These are phyloP conservation scores for Phytopythium kandeliae DNA, from an alignment of 352 stramenopile species.

Conservation along the genomic window DNA sequence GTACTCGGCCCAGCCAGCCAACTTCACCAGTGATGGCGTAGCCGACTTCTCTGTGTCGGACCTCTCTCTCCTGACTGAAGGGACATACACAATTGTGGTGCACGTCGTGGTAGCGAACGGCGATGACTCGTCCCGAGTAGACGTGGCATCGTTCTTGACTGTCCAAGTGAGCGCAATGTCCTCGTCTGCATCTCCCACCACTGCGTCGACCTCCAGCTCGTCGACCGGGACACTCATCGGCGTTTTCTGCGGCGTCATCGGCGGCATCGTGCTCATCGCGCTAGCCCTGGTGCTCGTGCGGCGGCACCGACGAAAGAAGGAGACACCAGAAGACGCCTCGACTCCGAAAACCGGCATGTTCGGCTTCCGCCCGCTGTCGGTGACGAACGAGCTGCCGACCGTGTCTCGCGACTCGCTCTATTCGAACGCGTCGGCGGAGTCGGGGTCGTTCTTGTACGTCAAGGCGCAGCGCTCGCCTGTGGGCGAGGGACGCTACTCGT, in stretches of 20 bases:
- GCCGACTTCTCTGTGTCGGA: slow-evolving; percentile 15
- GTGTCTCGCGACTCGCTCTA: slow-evolving; percentile 27
- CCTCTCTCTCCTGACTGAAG: slow-evolving; percentile 28
- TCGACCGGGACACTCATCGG: slow-evolving; percentile 30
- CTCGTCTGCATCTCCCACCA: slow-evolving; percentile 8
- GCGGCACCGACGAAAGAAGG: slow-evolving; percentile 11
- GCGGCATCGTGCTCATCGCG: slow-evolving; percentile 21
- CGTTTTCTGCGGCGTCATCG: slow-evolving; percentile 21
- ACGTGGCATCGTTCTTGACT: slow-evolving; percentile 30
- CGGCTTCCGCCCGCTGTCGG: slow-evolving; percentile 30
- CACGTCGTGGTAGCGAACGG: slow-evolving; percentile 40
- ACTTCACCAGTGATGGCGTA: slow-evolving; percentile 18
- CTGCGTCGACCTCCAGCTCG: slow-evolving; percentile 11
- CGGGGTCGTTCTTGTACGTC: slow-evolving; percentile 45
- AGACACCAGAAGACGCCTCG: slow-evolving; percentile 2
- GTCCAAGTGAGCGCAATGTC: slow-evolving; percentile 20
- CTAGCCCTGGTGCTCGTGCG: slow-evolving; percentile 18
- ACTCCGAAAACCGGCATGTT: slow-evolving; percentile 29
- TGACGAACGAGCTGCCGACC: slow-evolving; percentile 31
- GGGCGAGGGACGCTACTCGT: slow-evolving; percentile 24
- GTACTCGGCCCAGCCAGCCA: slow-evolving; percentile 23
- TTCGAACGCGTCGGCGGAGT: slow-evolving; percentile 30
- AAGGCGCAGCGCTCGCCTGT: slow-evolving; percentile 35
- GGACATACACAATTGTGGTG: slow-evolving; percentile 44
- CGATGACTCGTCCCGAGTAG: slow-evolving; percentile 26